phyloP scores from a whole-genome alignment of 2,329 filamentous ascomycete species.

The Albifimbria verrucaria region DNA sequence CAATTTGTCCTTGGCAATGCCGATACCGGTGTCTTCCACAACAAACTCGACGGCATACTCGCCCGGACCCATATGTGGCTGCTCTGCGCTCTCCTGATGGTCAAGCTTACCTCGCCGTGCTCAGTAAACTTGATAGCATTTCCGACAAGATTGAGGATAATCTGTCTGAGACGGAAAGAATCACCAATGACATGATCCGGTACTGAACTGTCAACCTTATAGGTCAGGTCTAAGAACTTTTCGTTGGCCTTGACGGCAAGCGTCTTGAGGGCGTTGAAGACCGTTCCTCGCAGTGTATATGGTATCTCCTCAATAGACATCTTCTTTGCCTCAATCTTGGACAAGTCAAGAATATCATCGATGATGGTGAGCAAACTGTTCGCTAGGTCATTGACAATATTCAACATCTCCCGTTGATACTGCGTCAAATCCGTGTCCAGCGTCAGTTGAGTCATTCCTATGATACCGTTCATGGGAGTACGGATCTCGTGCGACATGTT shows the following conservation, averaged over 20 bases:
- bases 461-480: conserved; percentile 96
- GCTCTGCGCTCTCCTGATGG: conserved; percentile 68
- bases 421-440: conserved; percentile 92
- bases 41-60: conserved; percentile 96
- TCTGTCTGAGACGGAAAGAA: conserved; percentile 92
- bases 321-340: conserved; percentile 87
- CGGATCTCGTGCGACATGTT: conserved; percentile 99
- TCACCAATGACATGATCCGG: conserved; percentile 95
- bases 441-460: conserved; percentile 95
- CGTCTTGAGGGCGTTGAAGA: conserved; percentile 96
- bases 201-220: conserved; percentile 88
- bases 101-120: conserved; percentile 90
- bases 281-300: conserved; percentile 88
- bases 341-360: conserved; percentile 74
- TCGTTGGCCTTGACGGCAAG: conserved; percentile 97
- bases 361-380: conserved; percentile 97
- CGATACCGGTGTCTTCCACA: conserved; percentile 94
- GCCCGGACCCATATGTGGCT: conserved; percentile 60
- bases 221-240: conserved; percentile 87
- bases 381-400: conserved; percentile 94
- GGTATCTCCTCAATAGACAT: conserved; percentile 99
- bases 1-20: conserved; percentile 91
- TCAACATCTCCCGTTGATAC: conserved; percentile 96
- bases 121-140: conserved; percentile 99
- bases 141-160: conserved; percentile 94